A percentile compares a stretch with the other conserved stretches of the same genome.
phyloP scores from a whole-genome alignment of 2,329 filamentous ascomycete genomes.

The Penicillium aurantiogriseum region DNA sequence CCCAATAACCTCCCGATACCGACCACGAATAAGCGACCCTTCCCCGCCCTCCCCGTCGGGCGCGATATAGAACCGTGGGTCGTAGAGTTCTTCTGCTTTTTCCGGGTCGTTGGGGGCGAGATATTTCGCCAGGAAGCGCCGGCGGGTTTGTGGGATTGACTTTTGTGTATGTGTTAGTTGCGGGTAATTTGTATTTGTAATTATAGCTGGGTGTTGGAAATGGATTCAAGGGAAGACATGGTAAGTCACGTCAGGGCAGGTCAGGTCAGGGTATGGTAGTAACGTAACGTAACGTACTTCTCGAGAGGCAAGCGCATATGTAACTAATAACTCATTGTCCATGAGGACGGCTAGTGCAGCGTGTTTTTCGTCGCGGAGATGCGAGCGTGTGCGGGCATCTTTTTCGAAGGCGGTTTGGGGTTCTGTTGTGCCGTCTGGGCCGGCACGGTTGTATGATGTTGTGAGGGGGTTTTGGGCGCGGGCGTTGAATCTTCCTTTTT shows the following conservation, averaged over 20 bases:
- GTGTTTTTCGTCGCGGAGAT: slow-evolving; percentile 36
- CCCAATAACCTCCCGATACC: slow-evolving; percentile 16
- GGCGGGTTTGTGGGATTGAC: slow-evolving; percentile 42
- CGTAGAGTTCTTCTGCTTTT: slow-evolving; percentile 29
- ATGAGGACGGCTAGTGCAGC: slow-evolving; percentile 39
- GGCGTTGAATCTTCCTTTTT: background rate
- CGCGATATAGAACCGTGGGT: slow-evolving; percentile 29
- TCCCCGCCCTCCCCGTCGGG: slow-evolving; percentile 13
- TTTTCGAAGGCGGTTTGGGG: background rate
- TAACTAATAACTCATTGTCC: slow-evolving; percentile 41
- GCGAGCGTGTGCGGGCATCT: slow-evolving; percentile 16
- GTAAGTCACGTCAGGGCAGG: no score
- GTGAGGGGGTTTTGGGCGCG: slow-evolving; percentile 2
- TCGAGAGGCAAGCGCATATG: slow-evolving; percentile 40
- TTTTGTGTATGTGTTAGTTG: slow-evolving; percentile 24
- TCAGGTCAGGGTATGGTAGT: no score
- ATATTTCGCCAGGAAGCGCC: slow-evolving; percentile 37
- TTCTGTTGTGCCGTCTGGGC: background rate
- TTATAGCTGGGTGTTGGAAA: no score
- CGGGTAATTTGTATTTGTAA: background rate
- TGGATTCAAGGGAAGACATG: background rate
- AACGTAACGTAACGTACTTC: slow-evolving; percentile 28
- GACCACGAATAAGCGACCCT: slow-evolving; percentile 15
- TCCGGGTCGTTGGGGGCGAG: slow-evolving; percentile 31
- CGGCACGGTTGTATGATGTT: background rate